Base-by-base conservation (phyloP, 179 eudicot genomes). In the Carnegiea gigantea region DNA sequence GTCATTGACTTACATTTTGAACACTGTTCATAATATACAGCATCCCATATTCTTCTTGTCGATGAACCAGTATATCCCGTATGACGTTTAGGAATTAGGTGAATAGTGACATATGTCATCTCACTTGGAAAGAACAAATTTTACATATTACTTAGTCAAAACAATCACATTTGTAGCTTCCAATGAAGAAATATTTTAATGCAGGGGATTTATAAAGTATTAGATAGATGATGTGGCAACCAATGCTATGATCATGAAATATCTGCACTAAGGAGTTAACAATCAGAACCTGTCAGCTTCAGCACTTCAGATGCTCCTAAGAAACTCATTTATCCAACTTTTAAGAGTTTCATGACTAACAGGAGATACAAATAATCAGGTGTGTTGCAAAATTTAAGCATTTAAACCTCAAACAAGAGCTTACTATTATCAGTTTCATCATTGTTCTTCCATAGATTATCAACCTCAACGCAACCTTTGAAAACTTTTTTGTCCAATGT, bases 41-140 rank as follows among this genome's bases (percentile, higher is more conserved):
- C 94, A 70, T 95, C 99, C 99, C 98, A 95, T 78, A 93, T 94
- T 86, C 98, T 88, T 77, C 98, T 85, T n/a, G 99, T 97, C 70
- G 98, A 92, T 36, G 95, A 90, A 76, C 98, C 99, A 18, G 89
- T 90, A 80, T 95, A 95, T 76, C 99, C 98, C 0, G 99, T 95
- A 81, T 87, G 90, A 44, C 95, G 92, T 85, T 95, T 97, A 7
- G 95, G 95, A 84, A 93, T 95, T 83, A 95, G 81, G 81, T 62
- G 95, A 54, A 95, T 93, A 79, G 93, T 95, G 57, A 93, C 98
- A 88, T 93, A 95, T 23, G 99, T 95, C 99, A 95, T 91, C 87
- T 92, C 99, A 83, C 88, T 98, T 95, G 92, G 85, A 86, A 81
- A n/a, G 43, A 80, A 81, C 5, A 40, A 5, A 15, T 13, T 70